phyloP scores from a whole-genome alignment of 768 basidiomycete genomes.

The Tremella mesenterica region DNA sequence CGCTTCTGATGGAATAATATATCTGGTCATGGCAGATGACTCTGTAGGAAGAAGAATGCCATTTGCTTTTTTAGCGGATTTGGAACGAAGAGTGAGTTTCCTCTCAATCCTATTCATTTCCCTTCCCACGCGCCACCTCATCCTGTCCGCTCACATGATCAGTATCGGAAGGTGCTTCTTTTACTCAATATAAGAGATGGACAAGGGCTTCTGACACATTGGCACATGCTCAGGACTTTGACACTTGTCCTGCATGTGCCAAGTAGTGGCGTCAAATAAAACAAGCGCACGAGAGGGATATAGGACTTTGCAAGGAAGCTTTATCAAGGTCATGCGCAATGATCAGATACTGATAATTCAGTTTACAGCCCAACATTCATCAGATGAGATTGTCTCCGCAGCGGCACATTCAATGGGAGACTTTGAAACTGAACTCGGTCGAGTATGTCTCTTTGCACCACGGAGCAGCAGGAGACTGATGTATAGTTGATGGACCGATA shows the following conservation, averaged over 20 bases:
- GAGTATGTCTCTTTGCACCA: slow-evolving; percentile 25
- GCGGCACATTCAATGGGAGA: slow-evolving; percentile 43
- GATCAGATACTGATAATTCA: slow-evolving; percentile 14
- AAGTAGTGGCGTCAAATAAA: too few species aligned
- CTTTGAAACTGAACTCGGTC: slow-evolving; percentile 44
- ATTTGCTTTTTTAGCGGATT: slow-evolving; percentile 80
- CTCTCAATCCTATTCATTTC: slow-evolving; percentile 26
- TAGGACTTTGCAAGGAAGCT: too few species aligned
- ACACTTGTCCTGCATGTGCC: too few species aligned
- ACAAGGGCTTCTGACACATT: too few species aligned
- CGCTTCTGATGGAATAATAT: slow-evolving; percentile 75
- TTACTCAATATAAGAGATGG: too few species aligned
- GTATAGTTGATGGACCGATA: slow-evolving; percentile 59
- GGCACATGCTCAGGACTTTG: too few species aligned
- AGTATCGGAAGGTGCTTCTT: too few species aligned
- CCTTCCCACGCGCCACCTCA: slow-evolving; percentile 43
- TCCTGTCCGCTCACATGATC: slow-evolving; percentile 47
- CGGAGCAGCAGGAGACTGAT: neutral
- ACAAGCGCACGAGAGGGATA: too few species aligned
- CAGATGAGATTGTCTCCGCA: slow-evolving; percentile 44
- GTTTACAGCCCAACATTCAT: slow-evolving; percentile 43
- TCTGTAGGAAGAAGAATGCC: slow-evolving; percentile 82
- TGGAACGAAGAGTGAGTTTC: slow-evolving; percentile 56
- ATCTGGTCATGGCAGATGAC: slow-evolving; percentile 92
- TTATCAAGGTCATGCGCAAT: too few species aligned